Conservation (phyloP, 2,329 filamentous ascomycete genomes). For the Fusarium longipes region DNA sequence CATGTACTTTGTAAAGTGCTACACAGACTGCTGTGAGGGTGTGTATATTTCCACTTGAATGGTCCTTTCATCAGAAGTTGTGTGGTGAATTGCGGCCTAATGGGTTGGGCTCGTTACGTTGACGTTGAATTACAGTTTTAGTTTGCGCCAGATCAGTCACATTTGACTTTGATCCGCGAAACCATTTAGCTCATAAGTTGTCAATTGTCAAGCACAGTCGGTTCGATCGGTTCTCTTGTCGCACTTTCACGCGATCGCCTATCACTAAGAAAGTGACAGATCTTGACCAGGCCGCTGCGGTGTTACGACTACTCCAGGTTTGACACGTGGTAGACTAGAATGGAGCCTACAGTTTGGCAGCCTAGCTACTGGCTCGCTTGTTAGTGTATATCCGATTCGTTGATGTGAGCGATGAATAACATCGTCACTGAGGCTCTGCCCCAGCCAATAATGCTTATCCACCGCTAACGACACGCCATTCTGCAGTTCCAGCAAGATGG, state of each 20-base stretch:
- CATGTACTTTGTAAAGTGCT: background rate
- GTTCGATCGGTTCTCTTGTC: slow-evolving; percentile 1
- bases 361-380: background rate
- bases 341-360: background rate
- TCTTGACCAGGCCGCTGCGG: background rate
- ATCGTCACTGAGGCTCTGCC: slow-evolving; percentile 11
- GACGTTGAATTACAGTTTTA: background rate
- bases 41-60: background rate
- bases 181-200: background rate
- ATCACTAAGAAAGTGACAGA: slow-evolving; percentile 4
- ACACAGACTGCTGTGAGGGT: background rate
- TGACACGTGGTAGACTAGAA: slow-evolving; percentile 16
- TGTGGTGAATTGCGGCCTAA: slow-evolving; percentile 18
- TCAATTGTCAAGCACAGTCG: background rate
- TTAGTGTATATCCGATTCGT: background rate
- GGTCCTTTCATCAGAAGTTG: background rate
- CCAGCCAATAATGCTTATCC: slow-evolving; percentile 2
- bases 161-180: background rate
- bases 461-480: slow-evolving; percentile 10
- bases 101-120: slow-evolving; percentile 4
- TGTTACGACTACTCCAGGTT: background rate
- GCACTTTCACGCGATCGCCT: background rate
- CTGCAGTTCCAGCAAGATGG: background rate
- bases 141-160: too few relatives aligned
- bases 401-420: background rate